Evolutionary conservation across 2,329 filamentous ascomycete species (phyloP).

Genomic region (Diaporthe aspalathi): DNA sequence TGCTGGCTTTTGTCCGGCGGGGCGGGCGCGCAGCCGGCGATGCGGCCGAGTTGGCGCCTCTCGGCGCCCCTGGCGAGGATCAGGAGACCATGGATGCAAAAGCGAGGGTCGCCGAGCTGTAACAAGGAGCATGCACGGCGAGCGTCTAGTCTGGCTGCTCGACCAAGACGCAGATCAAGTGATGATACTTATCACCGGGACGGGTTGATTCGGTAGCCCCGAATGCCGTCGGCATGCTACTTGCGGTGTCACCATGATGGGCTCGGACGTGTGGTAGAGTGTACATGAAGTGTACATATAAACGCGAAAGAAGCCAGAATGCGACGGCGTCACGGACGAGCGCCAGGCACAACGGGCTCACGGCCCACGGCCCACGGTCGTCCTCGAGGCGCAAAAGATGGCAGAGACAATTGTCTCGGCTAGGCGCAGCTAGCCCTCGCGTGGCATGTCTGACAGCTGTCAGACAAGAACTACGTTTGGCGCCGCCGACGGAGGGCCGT

Average conservation of each 20-base stretch:
- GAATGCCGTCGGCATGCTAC: neutral
- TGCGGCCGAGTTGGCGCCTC: slow-evolving; percentile 32
- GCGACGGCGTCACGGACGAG: slow-evolving; percentile 12
- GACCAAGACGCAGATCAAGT: too few relatives aligned
- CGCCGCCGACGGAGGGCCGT: neutral
- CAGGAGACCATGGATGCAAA: slow-evolving; percentile 54
- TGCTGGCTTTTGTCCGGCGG: slow-evolving; percentile 70
- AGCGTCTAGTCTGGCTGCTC: neutral
- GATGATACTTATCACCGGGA: neutral
- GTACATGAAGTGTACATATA: slow-evolving; percentile 13
- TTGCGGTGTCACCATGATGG: neutral
- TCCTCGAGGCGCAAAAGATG: neutral
- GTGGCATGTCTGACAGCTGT: slow-evolving; percentile 4
- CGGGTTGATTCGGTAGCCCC: neutral
- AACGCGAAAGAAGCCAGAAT: neutral
- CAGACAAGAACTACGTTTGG: neutral
- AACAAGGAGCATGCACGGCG: neutral
- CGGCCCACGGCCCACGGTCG: too few relatives aligned
- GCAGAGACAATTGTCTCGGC: neutral
- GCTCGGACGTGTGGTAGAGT: neutral
- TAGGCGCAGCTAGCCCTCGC: neutral
- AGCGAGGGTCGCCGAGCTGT: slow-evolving; percentile 52
- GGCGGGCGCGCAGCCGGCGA: neutral
- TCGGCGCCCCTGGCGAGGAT: slow-evolving; percentile 48
- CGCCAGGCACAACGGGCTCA: neutral